Conservation (phyloP, 495 filamentous ascomycete genomes). For the Aspergillus campestris region DNA sequence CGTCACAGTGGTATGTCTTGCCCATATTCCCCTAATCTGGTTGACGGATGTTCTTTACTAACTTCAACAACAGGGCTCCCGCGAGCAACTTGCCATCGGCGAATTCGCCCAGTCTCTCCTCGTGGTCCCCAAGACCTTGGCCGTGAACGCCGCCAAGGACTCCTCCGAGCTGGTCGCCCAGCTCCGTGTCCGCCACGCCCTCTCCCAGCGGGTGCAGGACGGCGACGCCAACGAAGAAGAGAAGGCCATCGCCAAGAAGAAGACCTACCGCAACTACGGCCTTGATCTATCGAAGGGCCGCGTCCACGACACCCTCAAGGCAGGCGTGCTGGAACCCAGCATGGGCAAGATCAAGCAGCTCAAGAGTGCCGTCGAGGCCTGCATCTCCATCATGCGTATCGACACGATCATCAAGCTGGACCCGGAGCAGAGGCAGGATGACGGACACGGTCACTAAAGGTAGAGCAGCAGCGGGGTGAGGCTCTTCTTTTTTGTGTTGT, state of each 20-base stretch:
- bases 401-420: constrained; percentile 99
- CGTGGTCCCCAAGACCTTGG: constrained; percentile 91
- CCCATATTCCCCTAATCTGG: not conserved
- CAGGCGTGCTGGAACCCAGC: constrained; percentile 89
- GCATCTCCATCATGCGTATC: constrained; percentile 98
- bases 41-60: constrained; percentile 3
- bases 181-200: constrained; percentile 87
- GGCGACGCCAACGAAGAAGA: constrained; percentile 76
- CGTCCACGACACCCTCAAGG: constrained; percentile 89
- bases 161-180: constrained; percentile 90
- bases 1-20: constrained; percentile 70
- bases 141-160: constrained; percentile 95
- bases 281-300: constrained; percentile 84
- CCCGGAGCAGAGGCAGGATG: constrained; percentile 71
- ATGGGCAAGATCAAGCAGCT: constrained; percentile 98
- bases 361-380: constrained; percentile 97
- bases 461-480: not conserved
- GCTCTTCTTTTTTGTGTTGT: constrained; percentile 6
- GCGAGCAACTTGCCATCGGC: constrained; percentile 95
- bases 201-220: constrained; percentile 82
- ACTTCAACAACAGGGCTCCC: constrained; percentile 54
- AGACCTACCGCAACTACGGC: constrained; percentile 97
- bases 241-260: constrained; percentile 81
- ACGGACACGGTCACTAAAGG: constrained; percentile 43
- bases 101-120: constrained; percentile 95